phyloP scores from a whole-genome alignment of 2,329 filamentous ascomycete species.

The Botrytis elliptica region DNA sequence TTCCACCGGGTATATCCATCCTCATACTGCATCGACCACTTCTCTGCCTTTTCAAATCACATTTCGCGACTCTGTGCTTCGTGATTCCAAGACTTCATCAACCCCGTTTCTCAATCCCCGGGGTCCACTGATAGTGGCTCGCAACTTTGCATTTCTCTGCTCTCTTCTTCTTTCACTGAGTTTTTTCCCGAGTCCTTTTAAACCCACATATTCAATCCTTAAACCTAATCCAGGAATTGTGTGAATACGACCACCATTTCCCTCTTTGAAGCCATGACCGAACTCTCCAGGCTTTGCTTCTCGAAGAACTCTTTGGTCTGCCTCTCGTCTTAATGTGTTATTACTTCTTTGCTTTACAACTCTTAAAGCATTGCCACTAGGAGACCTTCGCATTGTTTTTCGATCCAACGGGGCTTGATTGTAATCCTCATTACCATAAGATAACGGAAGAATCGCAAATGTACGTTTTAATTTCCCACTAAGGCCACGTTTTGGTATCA shows the following conservation, averaged over 20 bases:
- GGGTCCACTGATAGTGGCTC: conserved; percentile 60
- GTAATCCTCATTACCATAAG: conserved; percentile 44
- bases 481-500: conserved; percentile 48
- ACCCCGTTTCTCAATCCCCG: conserved; percentile 40
- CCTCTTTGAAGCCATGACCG: conserved; percentile 36
- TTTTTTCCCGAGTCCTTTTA: conserved; percentile 53
- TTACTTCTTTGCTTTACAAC: conserved; percentile 55
- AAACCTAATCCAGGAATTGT: conserved; percentile 41
- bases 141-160: conserved; percentile 57
- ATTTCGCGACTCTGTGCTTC: neutral
- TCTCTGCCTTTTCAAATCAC: conserved; percentile 1
- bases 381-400: conserved; percentile 57
- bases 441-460: conserved; percentile 58
- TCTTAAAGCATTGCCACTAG: conserved; percentile 56
- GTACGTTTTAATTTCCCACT: conserved; percentile 50
- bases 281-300: conserved; percentile 28
- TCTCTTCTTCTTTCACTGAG: conserved; percentile 59
- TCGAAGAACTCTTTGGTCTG: conserved; percentile 24
- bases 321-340: conserved; percentile 31
- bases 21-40: neutral
- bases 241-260: conserved; percentile 34
- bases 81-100: conserved; percentile 36
- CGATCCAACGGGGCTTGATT: conserved; percentile 46
- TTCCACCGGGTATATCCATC: conserved; percentile 16
- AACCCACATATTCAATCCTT: conserved; percentile 49